Evolutionary conservation across 2,329 filamentous ascomycete genomes (phyloP).

Genomic region (Colletotrichum lupini): DNA sequence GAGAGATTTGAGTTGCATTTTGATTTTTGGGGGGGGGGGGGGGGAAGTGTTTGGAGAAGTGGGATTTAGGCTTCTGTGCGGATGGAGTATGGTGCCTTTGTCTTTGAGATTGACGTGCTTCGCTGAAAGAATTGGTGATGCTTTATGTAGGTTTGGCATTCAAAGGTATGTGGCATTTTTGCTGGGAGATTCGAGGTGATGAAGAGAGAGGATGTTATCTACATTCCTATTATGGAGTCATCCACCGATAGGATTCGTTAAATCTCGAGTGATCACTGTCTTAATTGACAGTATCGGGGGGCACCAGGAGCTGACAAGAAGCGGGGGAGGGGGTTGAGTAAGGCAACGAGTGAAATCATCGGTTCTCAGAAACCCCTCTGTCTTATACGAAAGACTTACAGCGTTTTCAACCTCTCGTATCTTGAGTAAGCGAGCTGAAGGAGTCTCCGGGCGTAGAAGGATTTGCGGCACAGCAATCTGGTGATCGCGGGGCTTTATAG

Average conservation of each 20-base stretch:
- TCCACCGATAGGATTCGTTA: background rate
- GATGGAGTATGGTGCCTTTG: background rate
- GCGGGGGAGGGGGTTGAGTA: background rate
- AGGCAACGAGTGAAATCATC: too few relatives aligned
- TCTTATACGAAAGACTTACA: too few relatives aligned
- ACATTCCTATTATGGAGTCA: background rate
- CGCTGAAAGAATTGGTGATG: background rate
- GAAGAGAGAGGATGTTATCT: background rate
- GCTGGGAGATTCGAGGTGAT: background rate
- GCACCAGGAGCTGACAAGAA: too few relatives aligned
- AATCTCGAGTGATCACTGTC: background rate
- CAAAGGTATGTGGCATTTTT: background rate
- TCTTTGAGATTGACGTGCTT: background rate
- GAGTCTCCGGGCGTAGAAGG: too few relatives aligned
- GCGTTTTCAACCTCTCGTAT: too few relatives aligned
- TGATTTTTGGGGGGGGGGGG: background rate
- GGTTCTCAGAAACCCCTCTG: too few relatives aligned
- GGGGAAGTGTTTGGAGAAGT: too few relatives aligned
- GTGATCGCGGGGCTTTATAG: too few relatives aligned
- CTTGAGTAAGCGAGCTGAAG: background rate
- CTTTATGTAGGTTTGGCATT: background rate
- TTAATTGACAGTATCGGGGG: background rate
- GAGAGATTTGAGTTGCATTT: conserved; percentile 15
- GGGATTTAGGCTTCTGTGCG: background rate
- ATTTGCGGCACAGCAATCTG: background rate